phyloP scores from a whole-genome alignment of 1,284 basidiomycete species.

The Hymenochaete sp. region DNA sequence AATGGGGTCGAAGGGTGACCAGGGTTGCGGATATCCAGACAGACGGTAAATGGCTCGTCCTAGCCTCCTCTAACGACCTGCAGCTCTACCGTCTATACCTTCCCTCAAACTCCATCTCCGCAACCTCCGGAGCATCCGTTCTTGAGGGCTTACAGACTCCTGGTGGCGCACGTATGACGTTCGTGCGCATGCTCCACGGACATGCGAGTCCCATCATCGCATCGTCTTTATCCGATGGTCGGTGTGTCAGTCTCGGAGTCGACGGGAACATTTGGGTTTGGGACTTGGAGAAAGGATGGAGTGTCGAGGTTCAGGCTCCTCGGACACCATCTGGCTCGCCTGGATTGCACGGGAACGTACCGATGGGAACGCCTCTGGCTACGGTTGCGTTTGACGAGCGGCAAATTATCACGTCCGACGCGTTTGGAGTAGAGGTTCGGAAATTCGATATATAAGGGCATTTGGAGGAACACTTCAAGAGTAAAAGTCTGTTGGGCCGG shows the following conservation, averaged over 20 bases:
- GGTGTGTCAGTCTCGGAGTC: conserved; percentile 62
- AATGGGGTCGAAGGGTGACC: conserved; percentile 65
- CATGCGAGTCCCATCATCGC: conserved; percentile 57
- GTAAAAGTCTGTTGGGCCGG: no score
- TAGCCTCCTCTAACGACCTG: no score
- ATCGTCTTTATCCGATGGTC: conserved; percentile 65
- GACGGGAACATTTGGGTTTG: conserved; percentile 75
- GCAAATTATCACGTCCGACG: conserved; percentile 50
- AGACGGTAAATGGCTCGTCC: conserved; percentile 76
- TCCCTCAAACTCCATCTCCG: conserved; percentile 37
- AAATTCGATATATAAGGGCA: conserved; percentile 66
- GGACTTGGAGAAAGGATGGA: conserved; percentile 65
- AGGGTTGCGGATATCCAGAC: conserved; percentile 62
- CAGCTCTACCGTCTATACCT: no score
- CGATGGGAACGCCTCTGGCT: conserved; percentile 28
- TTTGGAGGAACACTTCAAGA: no score
- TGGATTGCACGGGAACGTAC: conserved; percentile 10
- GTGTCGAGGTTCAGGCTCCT: conserved; percentile 43
- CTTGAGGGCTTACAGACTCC: conserved; percentile 53
- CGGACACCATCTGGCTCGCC: conserved; percentile 4
- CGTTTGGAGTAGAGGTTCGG: conserved; percentile 46
- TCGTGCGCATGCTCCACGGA: conserved; percentile 60
- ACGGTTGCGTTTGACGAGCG: conserved; percentile 67
- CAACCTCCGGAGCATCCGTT: conserved; percentile 41
- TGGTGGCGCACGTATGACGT: conserved; percentile 41